Evolutionary conservation across 768 basidiomycete species (phyloP), one percentile per base, ranked within the genome.

Genomic region (Trametes cingulata): DNA sequence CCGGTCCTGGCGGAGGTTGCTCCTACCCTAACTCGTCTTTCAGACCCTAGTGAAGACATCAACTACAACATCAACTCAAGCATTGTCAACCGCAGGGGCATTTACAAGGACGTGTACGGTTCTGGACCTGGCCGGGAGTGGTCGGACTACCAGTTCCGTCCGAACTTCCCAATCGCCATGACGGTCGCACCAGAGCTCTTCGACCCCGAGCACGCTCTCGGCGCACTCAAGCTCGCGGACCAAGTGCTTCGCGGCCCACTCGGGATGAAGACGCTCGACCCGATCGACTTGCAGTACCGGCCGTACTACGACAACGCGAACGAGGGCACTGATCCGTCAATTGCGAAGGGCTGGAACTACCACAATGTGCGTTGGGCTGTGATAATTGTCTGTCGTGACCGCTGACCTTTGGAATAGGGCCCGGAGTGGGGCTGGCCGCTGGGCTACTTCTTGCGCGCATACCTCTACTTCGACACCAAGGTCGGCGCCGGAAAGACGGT

Each of bases 101-200:
- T 98, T 70, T 99, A 98, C 81, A 99, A 99, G 80, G 97, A 99
- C 71, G 93, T 98, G 7, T 90, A 90, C 65, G 93, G 95, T 40
- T 95, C 97, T 12, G 92, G 92, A 0, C 69, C 80, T 48, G 90
- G 87, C 10, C 83, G 93, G 56, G 92, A 96, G 74, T 98, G 94
- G 94, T 92, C 94, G 6, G 95, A 99, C 75, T 99, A 98, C 73
- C 97, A 98, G 74, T 82, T 97, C 65, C 83, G 95, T 61, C 84
- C 86, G 68, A 97, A 98, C 75, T 96, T 94, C 79, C 88, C 95
- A 4, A 90, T 98, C 59, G 93, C 97, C 0, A 98, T 98, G 95
- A 83, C 89, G 2, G 95, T 98, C 45, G 97, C 97, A 1, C 96
- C 96, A 9, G 97, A 98, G 72, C 74, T 99, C 46, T 99, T 98